Percentiles rank a stretch among this genome's conserved stretches.
These are phyloP conservation scores for Alternaria ventricosa DNA, from an alignment of 2,329 filamentous ascomycete genomes.

Conservation along the genomic window DNA sequence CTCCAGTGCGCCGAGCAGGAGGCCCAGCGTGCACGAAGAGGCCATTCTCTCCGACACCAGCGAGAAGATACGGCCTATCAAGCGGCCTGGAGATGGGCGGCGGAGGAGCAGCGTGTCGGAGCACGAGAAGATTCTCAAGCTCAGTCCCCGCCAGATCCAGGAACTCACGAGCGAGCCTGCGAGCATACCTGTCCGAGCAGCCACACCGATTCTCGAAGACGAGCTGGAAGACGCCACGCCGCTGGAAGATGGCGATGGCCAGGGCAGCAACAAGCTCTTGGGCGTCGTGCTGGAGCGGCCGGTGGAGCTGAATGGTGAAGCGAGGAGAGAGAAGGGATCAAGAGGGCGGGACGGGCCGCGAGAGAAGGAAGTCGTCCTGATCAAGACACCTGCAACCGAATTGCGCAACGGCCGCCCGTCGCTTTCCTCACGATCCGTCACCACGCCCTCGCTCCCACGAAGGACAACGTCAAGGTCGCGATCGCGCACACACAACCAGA, in stretches of 20 bases:
- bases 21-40: slow-evolving; percentile 37
- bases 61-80: slow-evolving; percentile 41
- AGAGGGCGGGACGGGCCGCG: slow-evolving; percentile 17
- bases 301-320: slow-evolving; percentile 16
- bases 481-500: slow-evolving; percentile 22
- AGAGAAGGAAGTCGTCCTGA: slow-evolving; percentile 39
- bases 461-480: slow-evolving; percentile 45
- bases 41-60: slow-evolving; percentile 42
- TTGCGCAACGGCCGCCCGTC: slow-evolving; percentile 38
- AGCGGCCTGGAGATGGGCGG: slow-evolving; percentile 43
- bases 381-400: slow-evolving; percentile 37
- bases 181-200: slow-evolving; percentile 59
- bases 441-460: slow-evolving; percentile 47
- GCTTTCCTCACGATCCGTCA: slow-evolving; percentile 43
- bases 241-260: slow-evolving; percentile 18
- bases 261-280: slow-evolving; percentile 27
- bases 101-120: slow-evolving; percentile 46
- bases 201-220: slow-evolving; percentile 48
- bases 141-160: slow-evolving; percentile 62
- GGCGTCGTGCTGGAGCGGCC: slow-evolving; percentile 31
- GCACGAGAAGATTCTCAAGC: slow-evolving; percentile 55
- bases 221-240: slow-evolving; percentile 29
- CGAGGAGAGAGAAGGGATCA: slow-evolving; percentile 1
- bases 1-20: slow-evolving; percentile 23
- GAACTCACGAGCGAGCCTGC: slow-evolving; percentile 62